Base-by-base conservation (phyloP, 192 early-diverging fungal species). In the Chytriomyces hyalinus region DNA sequence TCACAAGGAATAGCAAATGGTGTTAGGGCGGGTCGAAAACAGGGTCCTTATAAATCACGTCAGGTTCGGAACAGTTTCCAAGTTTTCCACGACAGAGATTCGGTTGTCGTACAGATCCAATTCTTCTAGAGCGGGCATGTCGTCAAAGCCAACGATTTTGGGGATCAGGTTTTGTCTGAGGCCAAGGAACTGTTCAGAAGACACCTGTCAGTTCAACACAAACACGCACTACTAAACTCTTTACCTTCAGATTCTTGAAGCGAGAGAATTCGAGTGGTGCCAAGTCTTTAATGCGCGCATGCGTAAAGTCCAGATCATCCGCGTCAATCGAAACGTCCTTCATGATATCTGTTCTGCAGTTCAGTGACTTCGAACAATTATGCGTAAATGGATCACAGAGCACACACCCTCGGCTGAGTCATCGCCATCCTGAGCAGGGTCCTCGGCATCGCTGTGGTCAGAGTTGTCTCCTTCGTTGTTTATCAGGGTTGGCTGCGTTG, bases 41-140 rank as follows among this genome's bases (percentile, higher is more conserved):
- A 36, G 36, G n/a, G n/a, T n/a, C n/a, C n/a, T n/a, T n/a, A n/a
- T n/a, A n/a, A n/a, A n/a, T n/a, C n/a, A n/a, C n/a, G n/a, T n/a
- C n/a, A n/a, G n/a, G n/a, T 89, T 80, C 3, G 75, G 76, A 24
- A 95, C 78, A 10, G 60, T 69, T 28, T 90, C 87, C 0, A 97
- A 60, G 2, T 90, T 89, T 43, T 91, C 85, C 24, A 97, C 91
- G 51, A 87, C 84, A 10, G 87, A 86, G 63, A 99, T 88, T 11
- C 93, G 90, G 86, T 99, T 99, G 81, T 99, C 97, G 81, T 99
- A 99, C 9, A 98, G 79, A 77, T 99, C 97, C 46, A 98, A 80
- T 64, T 99, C 97, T 11, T 81, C 82, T 43, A 99, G 84, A 5
- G 72, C 62, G 3, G 80, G 68, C 26, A 94, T 80, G 5, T 57